These are phyloP conservation scores for Gloeostereum incarnatum DNA, from an alignment of 768 basidiomycete species.

Conservation along the genomic window DNA sequence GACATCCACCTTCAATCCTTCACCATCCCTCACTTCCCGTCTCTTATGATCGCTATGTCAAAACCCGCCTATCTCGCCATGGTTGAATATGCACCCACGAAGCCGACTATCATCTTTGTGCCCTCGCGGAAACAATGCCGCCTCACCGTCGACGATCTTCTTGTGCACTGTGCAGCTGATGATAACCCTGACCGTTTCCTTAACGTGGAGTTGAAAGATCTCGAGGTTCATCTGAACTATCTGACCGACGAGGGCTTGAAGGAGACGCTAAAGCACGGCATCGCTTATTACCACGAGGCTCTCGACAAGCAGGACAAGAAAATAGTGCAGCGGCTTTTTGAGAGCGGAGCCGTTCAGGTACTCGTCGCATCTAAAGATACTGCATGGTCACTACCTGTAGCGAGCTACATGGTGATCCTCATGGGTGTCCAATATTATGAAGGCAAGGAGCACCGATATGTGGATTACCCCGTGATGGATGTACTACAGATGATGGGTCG, in stretches of 20 bases:
- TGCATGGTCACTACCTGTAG: conserved; percentile 91
- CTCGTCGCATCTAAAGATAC: conserved; percentile 96
- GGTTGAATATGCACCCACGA: conserved; percentile 73
- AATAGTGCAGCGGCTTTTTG: conserved; percentile 87
- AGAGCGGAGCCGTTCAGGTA: conserved; percentile 91
- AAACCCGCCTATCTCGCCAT: conserved; percentile 96
- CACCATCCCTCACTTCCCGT: conserved; percentile 95
- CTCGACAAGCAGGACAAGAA: conserved; percentile 86
- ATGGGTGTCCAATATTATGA: conserved; percentile 99
- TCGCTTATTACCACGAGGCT: conserved; percentile 95
- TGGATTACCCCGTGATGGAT: conserved; percentile 98
- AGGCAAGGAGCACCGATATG: conserved; percentile 95
- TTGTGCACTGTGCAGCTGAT: conserved; percentile 84
- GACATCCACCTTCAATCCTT: conserved; percentile 97
- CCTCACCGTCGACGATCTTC: conserved; percentile 86
- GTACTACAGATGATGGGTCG: conserved; percentile 99
- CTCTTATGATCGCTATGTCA: conserved; percentile 98
- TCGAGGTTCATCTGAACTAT: conserved; percentile 85
- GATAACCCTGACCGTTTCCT: conserved; percentile 80
- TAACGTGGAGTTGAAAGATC: conserved; percentile 74
- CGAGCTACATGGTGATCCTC: conserved; percentile 96
- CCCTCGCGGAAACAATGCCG: conserved; percentile 90
- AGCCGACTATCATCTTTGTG: conserved; percentile 89
- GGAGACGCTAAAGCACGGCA: conserved; percentile 81
- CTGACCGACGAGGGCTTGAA: conserved; percentile 65